A percentile compares a stretch with the other conserved stretches of the same genome.
These are phyloP conservation scores for Pythium diclinum DNA, from an alignment of 352 stramenopile genomes.

Conservation along the genomic window DNA sequence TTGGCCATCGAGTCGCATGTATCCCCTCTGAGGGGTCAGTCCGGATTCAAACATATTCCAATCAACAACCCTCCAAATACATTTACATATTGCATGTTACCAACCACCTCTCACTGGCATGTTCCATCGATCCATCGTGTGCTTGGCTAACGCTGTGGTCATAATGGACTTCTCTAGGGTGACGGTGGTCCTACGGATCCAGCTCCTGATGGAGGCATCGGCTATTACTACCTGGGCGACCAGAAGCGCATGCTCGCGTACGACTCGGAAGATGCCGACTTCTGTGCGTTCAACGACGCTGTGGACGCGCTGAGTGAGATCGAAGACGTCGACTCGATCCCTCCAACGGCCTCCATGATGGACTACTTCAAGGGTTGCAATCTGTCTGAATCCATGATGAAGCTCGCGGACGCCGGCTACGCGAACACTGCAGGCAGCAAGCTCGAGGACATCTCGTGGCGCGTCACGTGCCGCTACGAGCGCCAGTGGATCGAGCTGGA, in stretches of 20 bases:
- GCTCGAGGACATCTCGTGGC: slow-evolving; percentile 73
- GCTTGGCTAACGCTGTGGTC: not conserved
- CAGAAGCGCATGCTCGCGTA: slow-evolving; percentile 79
- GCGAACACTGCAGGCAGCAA: slow-evolving; percentile 73
- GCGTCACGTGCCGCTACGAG: slow-evolving; percentile 76
- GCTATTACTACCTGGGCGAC: slow-evolving; percentile 86
- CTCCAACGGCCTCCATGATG: slow-evolving; percentile 61
- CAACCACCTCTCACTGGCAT: not conserved
- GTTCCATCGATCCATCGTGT: not conserved
- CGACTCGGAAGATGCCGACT: slow-evolving; percentile 66
- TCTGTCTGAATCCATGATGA: slow-evolving; percentile 76
- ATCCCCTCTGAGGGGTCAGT: slow-evolving; percentile 80
- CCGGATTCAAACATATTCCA: slow-evolving; percentile 76
- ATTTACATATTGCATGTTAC: slow-evolving; percentile 2
- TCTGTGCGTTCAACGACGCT: slow-evolving; percentile 67
- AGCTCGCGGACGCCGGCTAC: slow-evolving; percentile 75
- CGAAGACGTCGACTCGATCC: slow-evolving; percentile 58
- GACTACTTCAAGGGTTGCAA: slow-evolving; percentile 67
- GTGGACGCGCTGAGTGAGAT: slow-evolving; percentile 63
- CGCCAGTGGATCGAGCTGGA: slow-evolving; percentile 82
- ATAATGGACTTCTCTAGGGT: slow-evolving; percentile 37
- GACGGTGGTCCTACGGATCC: slow-evolving; percentile 72
- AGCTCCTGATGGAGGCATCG: slow-evolving; percentile 70
- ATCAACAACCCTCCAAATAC: slow-evolving; percentile 1
- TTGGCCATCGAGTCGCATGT: slow-evolving; percentile 65